Evolutionary conservation across 208 protist species (phyloP).

Genomic region (Leishmania aethiopica): DNA sequence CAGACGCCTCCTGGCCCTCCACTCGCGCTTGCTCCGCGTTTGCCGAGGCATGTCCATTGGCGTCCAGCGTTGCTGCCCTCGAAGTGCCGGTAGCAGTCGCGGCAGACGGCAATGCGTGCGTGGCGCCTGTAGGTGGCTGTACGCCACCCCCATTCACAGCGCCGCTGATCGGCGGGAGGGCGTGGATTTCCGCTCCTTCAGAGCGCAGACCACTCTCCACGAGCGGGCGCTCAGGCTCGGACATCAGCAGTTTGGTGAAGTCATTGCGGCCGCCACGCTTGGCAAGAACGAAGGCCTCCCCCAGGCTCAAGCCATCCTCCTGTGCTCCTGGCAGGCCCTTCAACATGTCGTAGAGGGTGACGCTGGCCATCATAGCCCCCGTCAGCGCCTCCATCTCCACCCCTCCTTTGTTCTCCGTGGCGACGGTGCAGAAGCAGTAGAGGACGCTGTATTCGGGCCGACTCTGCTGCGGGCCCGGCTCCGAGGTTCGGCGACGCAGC

Average conservation of each 20-base stretch:
- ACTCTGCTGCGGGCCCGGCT: slow-evolving; percentile 32
- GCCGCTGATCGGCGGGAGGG: background rate
- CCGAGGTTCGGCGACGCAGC: slow-evolving; percentile 54
- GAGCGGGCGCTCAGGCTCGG: slow-evolving; percentile 52
- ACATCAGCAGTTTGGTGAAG: slow-evolving; percentile 89
- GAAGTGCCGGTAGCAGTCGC: background rate
- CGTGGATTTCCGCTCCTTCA: background rate
- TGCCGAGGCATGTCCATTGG: background rate
- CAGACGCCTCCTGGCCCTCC: slow-evolving; percentile 2
- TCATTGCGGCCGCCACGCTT: slow-evolving; percentile 77
- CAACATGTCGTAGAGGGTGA: slow-evolving; percentile 93
- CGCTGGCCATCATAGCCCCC: slow-evolving; percentile 83
- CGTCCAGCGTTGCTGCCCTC: background rate
- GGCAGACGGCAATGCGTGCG: background rate
- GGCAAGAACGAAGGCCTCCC: slow-evolving; percentile 81
- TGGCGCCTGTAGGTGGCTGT: background rate
- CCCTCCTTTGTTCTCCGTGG: slow-evolving; percentile 83
- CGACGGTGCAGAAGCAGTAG: slow-evolving; percentile 90
- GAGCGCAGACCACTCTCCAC: slow-evolving; percentile 21
- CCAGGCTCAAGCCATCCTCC: slow-evolving; percentile 82
- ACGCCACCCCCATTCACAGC: background rate
- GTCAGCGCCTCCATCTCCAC: slow-evolving; percentile 98
- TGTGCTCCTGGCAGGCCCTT: slow-evolving; percentile 72
- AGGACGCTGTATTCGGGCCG: slow-evolving; percentile 71
- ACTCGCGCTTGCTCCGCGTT: background rate